Conservation (phyloP, 2,329 filamentous ascomycete genomes). For the Neurospora crassa region DNA sequence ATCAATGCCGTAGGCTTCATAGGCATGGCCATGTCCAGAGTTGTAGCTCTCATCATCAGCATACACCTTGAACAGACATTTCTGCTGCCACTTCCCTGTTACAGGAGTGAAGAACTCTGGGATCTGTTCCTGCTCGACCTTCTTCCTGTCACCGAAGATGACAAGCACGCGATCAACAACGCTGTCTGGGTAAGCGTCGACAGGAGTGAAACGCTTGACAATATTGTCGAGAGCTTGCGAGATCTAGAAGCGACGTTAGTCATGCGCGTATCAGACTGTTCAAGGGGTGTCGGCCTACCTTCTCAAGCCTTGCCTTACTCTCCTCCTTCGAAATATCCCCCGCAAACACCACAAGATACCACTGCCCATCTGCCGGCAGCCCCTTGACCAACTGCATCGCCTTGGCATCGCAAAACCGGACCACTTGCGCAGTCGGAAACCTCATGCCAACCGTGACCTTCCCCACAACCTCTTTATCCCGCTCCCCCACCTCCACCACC, state of each 20-base stretch:
- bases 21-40: constrained; percentile 46
- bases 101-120: constrained; percentile 46
- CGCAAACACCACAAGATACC: constrained; percentile 44
- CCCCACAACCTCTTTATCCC: constrained; percentile 10
- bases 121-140: constrained; percentile 42
- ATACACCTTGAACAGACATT: constrained; percentile 49
- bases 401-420: constrained; percentile 50
- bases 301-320: constrained; percentile 19
- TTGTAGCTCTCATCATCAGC: constrained; percentile 46
- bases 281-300: constrained; percentile 7
- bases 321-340: constrained; percentile 35
- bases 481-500: constrained; percentile 26
- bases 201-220: constrained; percentile 25
- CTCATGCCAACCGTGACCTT: constrained; percentile 38
- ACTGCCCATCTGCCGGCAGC: constrained; percentile 33
- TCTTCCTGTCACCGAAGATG: constrained; percentile 35
- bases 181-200: constrained; percentile 35
- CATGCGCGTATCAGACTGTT: background rate
- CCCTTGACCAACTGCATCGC: constrained; percentile 42
- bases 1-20: constrained; percentile 45
- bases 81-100: constrained; percentile 44
- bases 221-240: constrained; percentile 11
- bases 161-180: constrained; percentile 49
- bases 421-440: constrained; percentile 48
- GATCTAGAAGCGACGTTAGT: constrained; percentile 8